Conservation (phyloP, 768 basidiomycete species). For the Suillus fuscotomentosus region DNA sequence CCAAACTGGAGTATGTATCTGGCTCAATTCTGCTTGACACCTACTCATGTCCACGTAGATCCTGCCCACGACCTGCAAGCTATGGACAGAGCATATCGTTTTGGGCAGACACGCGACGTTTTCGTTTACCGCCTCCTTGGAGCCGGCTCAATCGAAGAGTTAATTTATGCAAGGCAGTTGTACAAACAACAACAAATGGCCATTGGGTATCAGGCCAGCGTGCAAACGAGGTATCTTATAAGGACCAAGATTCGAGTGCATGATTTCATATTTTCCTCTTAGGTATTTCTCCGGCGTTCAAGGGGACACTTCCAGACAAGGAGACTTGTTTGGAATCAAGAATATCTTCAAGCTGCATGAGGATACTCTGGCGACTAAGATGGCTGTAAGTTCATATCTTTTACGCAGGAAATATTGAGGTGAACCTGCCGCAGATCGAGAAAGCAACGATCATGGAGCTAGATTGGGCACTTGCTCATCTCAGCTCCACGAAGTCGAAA, state of each 20-base stretch:
- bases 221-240: constrained; percentile 64
- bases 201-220: constrained; percentile 82
- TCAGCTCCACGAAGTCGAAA: constrained; percentile 46
- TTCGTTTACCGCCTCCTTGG: constrained; percentile 80
- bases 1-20: constrained; percentile 87
- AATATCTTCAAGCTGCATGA: constrained; percentile 85
- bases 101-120: constrained; percentile 86
- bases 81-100: constrained; percentile 84
- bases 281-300: constrained; percentile 85
- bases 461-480: constrained; percentile 78
- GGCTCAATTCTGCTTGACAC: not conserved
- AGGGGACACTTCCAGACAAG: constrained; percentile 69
- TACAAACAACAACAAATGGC: constrained; percentile 95
- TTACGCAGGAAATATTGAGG: not conserved
- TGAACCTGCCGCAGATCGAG: constrained; percentile 57
- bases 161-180: constrained; percentile 86
- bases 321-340: constrained; percentile 82
- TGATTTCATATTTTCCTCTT: not conserved
- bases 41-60: constrained; percentile 45
- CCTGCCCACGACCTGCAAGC: constrained; percentile 95
- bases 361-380: constrained; percentile 66
- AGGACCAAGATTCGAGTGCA: not conserved
- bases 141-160: constrained; percentile 84
- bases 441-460: constrained; percentile 69
- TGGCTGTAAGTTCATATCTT: constrained; percentile 48